Evolutionary conservation across 2,329 filamentous ascomycete genomes (phyloP).

Genomic region (Phaeophleospora eucalypticola): DNA sequence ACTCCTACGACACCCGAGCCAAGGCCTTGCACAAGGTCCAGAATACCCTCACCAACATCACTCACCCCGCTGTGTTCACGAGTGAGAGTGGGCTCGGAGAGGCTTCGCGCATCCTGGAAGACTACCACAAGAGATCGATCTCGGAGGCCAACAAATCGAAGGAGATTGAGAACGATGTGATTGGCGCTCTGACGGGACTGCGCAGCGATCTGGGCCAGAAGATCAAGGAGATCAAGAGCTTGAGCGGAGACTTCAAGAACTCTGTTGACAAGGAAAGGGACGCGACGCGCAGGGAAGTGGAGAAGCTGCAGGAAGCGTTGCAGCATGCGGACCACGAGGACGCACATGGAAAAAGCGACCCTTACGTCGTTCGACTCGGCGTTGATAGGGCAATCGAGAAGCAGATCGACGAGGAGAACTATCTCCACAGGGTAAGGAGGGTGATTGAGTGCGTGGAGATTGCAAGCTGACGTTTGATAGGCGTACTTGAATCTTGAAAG

Average conservation of each 20-base stretch:
- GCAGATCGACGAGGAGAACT: conserved; percentile 96
- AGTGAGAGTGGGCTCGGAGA: conserved; percentile 80
- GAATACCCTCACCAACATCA: conserved; percentile 76
- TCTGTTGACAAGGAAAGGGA: conserved; percentile 95
- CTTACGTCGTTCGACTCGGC: conserved; percentile 77
- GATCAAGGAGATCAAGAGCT: conserved; percentile 94
- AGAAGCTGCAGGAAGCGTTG: conserved; percentile 74
- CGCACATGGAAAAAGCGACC: conserved; percentile 77
- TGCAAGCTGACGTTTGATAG: conserved; percentile 43
- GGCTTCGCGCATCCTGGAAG: conserved; percentile 72
- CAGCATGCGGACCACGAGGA: conserved; percentile 71
- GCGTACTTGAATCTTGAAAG: conserved; percentile 92
- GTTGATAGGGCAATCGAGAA: conserved; percentile 88
- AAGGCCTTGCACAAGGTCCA: conserved; percentile 80
- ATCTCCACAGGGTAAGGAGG: conserved; percentile 73
- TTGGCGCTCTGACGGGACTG: conserved; percentile 78
- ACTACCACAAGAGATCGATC: conserved; percentile 77
- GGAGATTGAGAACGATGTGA: conserved; percentile 88
- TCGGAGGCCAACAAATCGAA: conserved; percentile 80
- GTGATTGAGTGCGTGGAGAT: background rate
- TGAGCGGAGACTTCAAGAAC: conserved; percentile 95
- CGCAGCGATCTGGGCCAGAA: conserved; percentile 88
- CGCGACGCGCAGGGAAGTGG: conserved; percentile 71
- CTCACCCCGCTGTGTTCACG: conserved; percentile 71
- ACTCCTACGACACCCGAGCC: conserved; percentile 77